Percentiles rank a stretch among this genome's conserved stretches.
Conservation (phyloP, 164 flowering plant genomes). For the Vitis cinerea region DNA sequence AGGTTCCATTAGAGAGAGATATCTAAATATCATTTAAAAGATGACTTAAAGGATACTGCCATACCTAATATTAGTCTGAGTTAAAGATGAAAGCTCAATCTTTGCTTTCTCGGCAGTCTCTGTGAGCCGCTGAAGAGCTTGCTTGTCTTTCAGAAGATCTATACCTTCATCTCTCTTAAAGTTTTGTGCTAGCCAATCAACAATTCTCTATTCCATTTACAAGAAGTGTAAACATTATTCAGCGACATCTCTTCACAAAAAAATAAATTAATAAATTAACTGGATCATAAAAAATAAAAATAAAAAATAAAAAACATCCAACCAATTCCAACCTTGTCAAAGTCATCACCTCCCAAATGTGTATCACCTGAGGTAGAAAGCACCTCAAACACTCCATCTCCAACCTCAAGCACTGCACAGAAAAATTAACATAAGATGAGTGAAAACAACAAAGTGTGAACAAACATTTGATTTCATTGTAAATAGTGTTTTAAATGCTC, state of each 20-base stretch:
- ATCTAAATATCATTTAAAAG: too few relatives aligned
- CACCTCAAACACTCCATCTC: slow-evolving; percentile 91
- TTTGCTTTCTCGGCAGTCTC: slow-evolving; percentile 61
- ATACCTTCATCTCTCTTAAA: slow-evolving; percentile 78
- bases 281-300: neutral
- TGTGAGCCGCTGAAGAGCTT: slow-evolving; percentile 51
- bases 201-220: slow-evolving; percentile 21
- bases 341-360: slow-evolving; percentile 88
- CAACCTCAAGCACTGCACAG: slow-evolving; percentile 81
- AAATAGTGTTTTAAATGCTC: too few relatives aligned
- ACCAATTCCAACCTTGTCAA: slow-evolving; percentile 65
- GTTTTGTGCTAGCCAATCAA: slow-evolving; percentile 63
- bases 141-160: slow-evolving; percentile 36
- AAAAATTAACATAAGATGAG: neutral
- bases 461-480: neutral
- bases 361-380: slow-evolving; percentile 86
- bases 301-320: neutral
- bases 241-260: neutral
- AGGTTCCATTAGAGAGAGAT: neutral
- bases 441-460: neutral
- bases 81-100: slow-evolving; percentile 58
- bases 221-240: neutral
- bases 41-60: too few relatives aligned
- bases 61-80: slow-evolving; percentile 49
- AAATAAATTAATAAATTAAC: neutral